Conservation (phyloP, 805 yeast species). For the Diddensiella transvaalensis region DNA sequence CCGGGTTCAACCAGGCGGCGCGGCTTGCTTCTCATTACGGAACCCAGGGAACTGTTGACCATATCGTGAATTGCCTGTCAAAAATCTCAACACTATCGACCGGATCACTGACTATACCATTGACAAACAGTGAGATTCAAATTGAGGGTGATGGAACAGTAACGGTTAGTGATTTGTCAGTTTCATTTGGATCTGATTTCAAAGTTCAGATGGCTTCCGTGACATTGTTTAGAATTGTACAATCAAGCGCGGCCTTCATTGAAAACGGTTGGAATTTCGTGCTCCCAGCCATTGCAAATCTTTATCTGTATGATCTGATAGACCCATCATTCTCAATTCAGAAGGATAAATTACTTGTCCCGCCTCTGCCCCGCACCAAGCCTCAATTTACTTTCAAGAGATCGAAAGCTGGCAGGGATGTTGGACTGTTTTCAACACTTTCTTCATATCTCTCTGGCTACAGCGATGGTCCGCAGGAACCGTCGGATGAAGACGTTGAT, state of each 20-base stretch:
- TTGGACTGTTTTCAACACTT: conserved; percentile 82
- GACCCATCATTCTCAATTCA: conserved; percentile 22
- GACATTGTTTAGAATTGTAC: conserved; percentile 73
- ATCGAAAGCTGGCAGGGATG: conserved; percentile 60
- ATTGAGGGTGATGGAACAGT: conserved; percentile 50
- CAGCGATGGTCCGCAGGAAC: conserved; percentile 83
- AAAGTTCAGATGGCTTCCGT: conserved; percentile 89
- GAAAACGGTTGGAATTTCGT: conserved; percentile 60
- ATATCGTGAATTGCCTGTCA: conserved; percentile 61
- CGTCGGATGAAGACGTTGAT: conserved; percentile 89
- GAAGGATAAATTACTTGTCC: conserved; percentile 56
- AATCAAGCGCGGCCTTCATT: conserved; percentile 43
- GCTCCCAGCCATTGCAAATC: conserved; percentile 53
- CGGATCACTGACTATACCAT: conserved; percentile 32
- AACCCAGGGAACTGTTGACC: conserved; percentile 55
- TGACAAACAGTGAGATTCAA: conserved; percentile 31
- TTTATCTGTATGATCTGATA: conserved; percentile 71
- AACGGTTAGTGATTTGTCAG: conserved; percentile 76
- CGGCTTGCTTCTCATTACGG: conserved; percentile 66
- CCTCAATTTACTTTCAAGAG: conserved; percentile 63
- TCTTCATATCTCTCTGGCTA: conserved; percentile 88
- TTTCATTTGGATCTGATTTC: conserved; percentile 82
- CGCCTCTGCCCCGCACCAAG: conserved; percentile 56
- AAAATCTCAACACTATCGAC: conserved; percentile 64
- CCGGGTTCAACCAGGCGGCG: conserved; percentile 83